Base-by-base conservation (phyloP, 805 yeast genomes). In the Metschnikowia cubensis region DNA sequence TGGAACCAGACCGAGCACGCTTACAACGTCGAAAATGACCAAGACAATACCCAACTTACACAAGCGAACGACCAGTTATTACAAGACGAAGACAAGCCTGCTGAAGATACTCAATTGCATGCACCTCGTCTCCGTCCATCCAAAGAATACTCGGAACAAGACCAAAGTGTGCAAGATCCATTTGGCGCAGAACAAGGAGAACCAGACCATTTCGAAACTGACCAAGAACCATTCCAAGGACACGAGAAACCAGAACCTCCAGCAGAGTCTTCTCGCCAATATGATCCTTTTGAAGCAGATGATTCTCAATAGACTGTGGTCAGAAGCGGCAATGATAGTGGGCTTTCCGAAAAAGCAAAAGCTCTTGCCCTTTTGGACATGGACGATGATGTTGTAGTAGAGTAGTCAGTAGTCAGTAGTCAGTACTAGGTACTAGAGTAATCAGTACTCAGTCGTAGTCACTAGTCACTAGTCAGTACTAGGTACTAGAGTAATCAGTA, bases 301-400 rank as follows among this genome's bases (percentile, higher is more conserved):
- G n/a, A 36, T 8, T 36, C 41, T 14, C 41, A 36, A 10, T 42
- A 44, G 17, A 44, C 47, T 17, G 47, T 44, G 33, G 20, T 44
- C 14, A 35, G 42, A 36, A 25, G 31, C 20, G 48, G 17, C 11
- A 32, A n/a, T 10, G 38, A 20, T 31, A 5, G 33, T 14, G 40
- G 11, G 10, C 10, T 37, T 29, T 10, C 49, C 8, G 52, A 48
- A 37, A 48, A 47, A 46, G 50, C 47, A 33, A 55, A 52, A 45
- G 55, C 45, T 7, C 52, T 49, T 32, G 56, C 51, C 32, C 37
- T 56, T 15, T 50, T 63, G 52, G 65, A 63, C 33, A 46, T 67
- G 53, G 68, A 66, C 39, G 71, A 66, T 37, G 72, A 68, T 50
- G n/a, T n/a, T n/a, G n/a, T n/a, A n/a, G n/a, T n/a, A n/a, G n/a